These are phyloP conservation scores for Aureobasidium sp. DNA, from an alignment of 2,329 filamentous ascomycete genomes.

Conservation along the genomic window DNA sequence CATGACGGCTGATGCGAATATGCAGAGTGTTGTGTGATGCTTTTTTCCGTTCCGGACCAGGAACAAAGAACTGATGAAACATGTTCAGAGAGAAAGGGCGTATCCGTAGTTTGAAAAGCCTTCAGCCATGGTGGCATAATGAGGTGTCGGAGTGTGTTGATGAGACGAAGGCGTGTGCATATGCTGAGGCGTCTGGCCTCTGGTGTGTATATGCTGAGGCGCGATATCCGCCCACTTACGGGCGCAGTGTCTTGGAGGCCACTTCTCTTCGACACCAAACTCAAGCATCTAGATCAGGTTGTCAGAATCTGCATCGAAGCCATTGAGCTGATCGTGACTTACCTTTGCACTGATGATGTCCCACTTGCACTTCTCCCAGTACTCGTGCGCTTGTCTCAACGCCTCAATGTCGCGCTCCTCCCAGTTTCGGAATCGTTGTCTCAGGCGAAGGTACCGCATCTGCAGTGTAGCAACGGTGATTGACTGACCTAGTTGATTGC, in stretches of 20 bases:
- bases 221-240: conserved; percentile 46
- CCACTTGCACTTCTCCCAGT: conserved; percentile 48
- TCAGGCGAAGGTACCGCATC: conserved; percentile 48
- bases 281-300: conserved; percentile 41
- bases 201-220: conserved; percentile 18
- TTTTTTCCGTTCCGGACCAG: background rate
- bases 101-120: background rate
- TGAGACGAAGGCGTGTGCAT: conserved; percentile 18
- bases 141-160: conserved; percentile 2
- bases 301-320: background rate
- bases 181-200: conserved; percentile 14
- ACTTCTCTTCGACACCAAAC: conserved; percentile 44
- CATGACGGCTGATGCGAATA: background rate
- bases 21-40: background rate
- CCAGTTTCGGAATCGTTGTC: conserved; percentile 46
- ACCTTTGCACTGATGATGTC: conserved; percentile 49
- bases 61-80: background rate
- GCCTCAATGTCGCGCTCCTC: conserved; percentile 45
- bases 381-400: conserved; percentile 44
- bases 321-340: conserved; percentile 14
- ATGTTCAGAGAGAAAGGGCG: background rate
- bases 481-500: conserved; percentile 41
- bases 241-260: conserved; percentile 44
- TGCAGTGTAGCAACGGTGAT: conserved; percentile 45
- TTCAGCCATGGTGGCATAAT: background rate